Base-by-base conservation (phyloP, 805 yeast species). In the Ogataea polymorpha region DNA sequence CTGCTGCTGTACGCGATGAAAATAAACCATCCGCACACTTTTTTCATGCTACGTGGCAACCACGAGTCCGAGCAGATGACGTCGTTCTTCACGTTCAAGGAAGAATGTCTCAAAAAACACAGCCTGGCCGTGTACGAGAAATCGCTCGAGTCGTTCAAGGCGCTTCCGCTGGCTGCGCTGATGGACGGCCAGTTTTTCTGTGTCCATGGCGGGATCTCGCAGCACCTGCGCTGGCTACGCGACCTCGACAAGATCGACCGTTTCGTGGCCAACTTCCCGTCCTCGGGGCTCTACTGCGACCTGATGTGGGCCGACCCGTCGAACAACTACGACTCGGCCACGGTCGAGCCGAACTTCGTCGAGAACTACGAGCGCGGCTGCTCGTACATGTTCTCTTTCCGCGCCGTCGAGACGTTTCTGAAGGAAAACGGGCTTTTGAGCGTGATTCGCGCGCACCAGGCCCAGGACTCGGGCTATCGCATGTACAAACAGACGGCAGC, bases 31-130 rank as follows among this genome's bases (percentile, higher is more conserved):
- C 93, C 91, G 3, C 62, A 69, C 24, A 74, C 84, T 8, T 75
- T 93, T 50, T 87, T 83, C 80, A 67, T 91, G 69, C 68, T 93
- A 41, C 70, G 98, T 44, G 98, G 99, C 5, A 91, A 91, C 62
- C 99, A 91, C 67, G 98, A 91, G 64, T 86, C 96, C 61, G 80
- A 80, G 49, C 95, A 91, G 65, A 72, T 93, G 64, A 91, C 98
- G 0, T 93, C 86, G 41, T 90, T 89, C 65, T 91, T 91, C 68
- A 90, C 98, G 1, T 93, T 89, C 71, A 86, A 86, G 63, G 74
- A 78, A 46, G 99, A 91, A 62, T 90, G 97, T 66, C 66, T 80
- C 49, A 93, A 85, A 62, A 91, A 91, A 63, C 91, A 90, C 66
- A 76, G 79, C 14, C 42, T 56, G 25, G 62, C 59, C 2, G 65